Conservation (phyloP, 2,329 filamentous ascomycete species). For the Cercospora berteroae region DNA sequence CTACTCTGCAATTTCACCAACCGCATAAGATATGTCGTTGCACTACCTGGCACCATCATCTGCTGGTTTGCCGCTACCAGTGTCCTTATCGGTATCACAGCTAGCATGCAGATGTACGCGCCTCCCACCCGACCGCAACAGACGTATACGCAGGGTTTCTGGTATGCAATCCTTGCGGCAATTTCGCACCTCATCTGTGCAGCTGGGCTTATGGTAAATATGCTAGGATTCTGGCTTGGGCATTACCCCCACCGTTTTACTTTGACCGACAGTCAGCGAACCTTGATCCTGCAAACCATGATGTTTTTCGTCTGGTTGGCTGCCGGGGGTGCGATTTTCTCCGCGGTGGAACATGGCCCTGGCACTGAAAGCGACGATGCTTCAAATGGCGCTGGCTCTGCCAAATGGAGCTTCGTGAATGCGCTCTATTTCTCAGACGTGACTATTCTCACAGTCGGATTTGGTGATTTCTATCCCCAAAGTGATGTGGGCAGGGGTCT, state of each 20-base stretch:
- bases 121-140: constrained; percentile 49
- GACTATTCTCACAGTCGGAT: constrained; percentile 60
- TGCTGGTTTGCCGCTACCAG: constrained; percentile 68
- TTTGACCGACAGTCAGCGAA: constrained; percentile 77
- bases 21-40: constrained; percentile 74
- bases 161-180: constrained; percentile 79
- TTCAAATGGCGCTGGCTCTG: neutral
- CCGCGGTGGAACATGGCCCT: constrained; percentile 57
- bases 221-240: constrained; percentile 70
- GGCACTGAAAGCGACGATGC: constrained; percentile 27
- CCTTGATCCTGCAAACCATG: constrained; percentile 87
- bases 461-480: constrained; percentile 59
- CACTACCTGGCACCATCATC: constrained; percentile 77
- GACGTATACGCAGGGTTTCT: constrained; percentile 77
- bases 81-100: constrained; percentile 65
- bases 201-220: constrained; percentile 73
- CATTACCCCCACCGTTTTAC: constrained; percentile 78
- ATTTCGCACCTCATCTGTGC: constrained; percentile 76
- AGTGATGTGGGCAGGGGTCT: constrained; percentile 64
- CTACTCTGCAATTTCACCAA: constrained; percentile 84
- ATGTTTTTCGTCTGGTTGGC: constrained; percentile 78
- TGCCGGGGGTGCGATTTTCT: constrained; percentile 73
- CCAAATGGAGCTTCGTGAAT: constrained; percentile 69
- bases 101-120: constrained; percentile 63
- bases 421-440: constrained; percentile 67